Evolutionary conservation across 169 alveolate species (phyloP).

Genomic region (Cryptosporidium tyzzeri): DNA sequence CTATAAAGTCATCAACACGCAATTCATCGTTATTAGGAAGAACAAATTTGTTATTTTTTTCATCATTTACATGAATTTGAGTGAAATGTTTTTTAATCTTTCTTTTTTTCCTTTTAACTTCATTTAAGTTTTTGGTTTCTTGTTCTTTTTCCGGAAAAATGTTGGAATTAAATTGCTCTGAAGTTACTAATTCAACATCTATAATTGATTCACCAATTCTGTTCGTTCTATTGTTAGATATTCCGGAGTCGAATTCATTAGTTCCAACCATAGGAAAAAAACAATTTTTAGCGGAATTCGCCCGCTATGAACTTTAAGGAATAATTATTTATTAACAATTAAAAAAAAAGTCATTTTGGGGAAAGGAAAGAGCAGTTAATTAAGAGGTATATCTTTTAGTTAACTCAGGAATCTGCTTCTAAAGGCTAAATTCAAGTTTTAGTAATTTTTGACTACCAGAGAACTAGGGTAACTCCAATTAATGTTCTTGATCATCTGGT

Average conservation of each 20-base stretch:
- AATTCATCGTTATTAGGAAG: neutral
- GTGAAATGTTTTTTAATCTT: neutral
- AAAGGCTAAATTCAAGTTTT: neutral
- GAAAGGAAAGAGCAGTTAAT: neutral
- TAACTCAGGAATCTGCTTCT: neutral
- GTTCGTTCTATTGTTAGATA: neutral
- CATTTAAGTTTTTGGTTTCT: neutral
- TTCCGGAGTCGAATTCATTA: neutral
- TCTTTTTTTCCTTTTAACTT: neutral
- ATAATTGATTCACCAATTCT: neutral
- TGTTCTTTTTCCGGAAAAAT: neutral
- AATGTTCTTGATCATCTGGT: neutral
- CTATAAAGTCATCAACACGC: conserved; percentile 26
- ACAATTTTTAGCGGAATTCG: neutral
- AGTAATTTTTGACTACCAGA: neutral
- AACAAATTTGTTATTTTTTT: neutral
- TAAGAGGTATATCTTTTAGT: neutral
- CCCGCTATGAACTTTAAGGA: neutral
- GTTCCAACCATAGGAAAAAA: neutral
- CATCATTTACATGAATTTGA: neutral
- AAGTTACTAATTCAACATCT: neutral
- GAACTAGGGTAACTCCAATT: neutral
- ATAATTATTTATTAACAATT: no score
- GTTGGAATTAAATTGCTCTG: neutral
- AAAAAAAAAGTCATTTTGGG: neutral